phyloP scores from a whole-genome alignment of 257 asterid species.

The Forsythia suspensa region DNA sequence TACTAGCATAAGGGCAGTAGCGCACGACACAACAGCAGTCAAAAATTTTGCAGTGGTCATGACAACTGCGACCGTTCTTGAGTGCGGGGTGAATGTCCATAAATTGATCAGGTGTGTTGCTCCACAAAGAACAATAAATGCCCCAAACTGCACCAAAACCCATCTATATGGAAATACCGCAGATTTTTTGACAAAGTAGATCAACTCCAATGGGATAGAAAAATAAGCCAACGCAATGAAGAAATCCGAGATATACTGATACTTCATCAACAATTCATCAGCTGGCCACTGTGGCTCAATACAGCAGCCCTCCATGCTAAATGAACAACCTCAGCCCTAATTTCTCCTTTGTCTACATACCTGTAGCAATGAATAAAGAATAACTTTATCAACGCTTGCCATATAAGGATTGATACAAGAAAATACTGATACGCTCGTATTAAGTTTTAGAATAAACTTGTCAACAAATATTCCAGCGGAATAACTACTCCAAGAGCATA shows the following conservation, averaged over 20 bases:
- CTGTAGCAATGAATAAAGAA: conserved; percentile 32
- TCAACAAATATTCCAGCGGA: conserved; percentile 9
- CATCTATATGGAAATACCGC: conserved; percentile 96
- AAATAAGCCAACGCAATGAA: conserved; percentile 98
- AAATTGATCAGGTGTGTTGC: conserved; percentile 91
- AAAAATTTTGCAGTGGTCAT: conserved; percentile 79
- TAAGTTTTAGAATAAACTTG: not conserved
- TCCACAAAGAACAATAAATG: conserved; percentile 96
- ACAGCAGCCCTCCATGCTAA: conserved; percentile 79
- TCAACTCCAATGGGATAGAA: conserved; percentile 92
- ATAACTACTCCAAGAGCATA: not conserved
- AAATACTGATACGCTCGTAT: not conserved
- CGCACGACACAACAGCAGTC: conserved; percentile 95
- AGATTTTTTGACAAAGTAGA: conserved; percentile 94
- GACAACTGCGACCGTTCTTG: conserved; percentile 86
- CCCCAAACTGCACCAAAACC: conserved; percentile 99
- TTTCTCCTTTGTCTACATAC: conserved; percentile 23
- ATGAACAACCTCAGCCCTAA: conserved; percentile 14
- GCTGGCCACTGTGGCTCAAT: conserved; percentile 93
- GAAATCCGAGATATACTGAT: conserved; percentile 94
- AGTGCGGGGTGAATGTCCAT: conserved; percentile 83
- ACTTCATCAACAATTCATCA: conserved; percentile 89
- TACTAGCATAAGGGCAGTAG: conserved; percentile 93
- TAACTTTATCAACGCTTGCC: not conserved
- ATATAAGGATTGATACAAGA: not conserved